phyloP scores from a whole-genome alignment of 2,329 filamentous ascomycete genomes.

The Neonectria magnoliae region DNA sequence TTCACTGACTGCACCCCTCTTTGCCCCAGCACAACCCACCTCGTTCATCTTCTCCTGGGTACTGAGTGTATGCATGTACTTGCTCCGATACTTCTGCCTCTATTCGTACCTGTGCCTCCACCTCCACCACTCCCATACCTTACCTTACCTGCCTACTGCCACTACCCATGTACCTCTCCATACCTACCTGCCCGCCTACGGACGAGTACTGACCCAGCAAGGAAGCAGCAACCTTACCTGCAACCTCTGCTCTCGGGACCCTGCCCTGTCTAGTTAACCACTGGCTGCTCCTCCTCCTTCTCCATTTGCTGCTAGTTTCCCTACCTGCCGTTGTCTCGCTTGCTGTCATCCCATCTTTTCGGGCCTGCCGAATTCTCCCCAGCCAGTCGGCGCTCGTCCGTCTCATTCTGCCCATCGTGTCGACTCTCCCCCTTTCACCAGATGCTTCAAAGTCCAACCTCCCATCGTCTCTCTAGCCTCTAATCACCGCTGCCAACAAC shows the following conservation, averaged over 20 bases:
- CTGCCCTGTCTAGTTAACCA: conserved; percentile 32
- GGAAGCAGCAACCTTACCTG: conserved; percentile 25
- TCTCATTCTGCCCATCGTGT: conserved; percentile 26
- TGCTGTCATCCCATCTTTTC: conserved; percentile 40
- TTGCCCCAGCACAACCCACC: conserved; percentile 25
- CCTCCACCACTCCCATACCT: conserved; percentile 33
- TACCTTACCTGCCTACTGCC: not conserved
- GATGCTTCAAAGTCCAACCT: conserved; percentile 26
- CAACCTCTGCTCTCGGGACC: conserved; percentile 17
- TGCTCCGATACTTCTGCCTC: conserved; percentile 14
- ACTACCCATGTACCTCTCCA: conserved; percentile 28
- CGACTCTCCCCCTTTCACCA: conserved; percentile 30
- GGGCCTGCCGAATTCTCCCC: conserved; percentile 34
- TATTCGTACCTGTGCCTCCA: not conserved
- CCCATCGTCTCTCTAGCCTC: conserved; percentile 33
- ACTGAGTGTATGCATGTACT: conserved; percentile 15
- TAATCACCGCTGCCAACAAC: conserved; percentile 28
- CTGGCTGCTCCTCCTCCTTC: conserved; percentile 25
- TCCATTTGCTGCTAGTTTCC: conserved; percentile 27
- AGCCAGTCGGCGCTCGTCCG: conserved; percentile 41
- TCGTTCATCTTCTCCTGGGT: conserved; percentile 32
- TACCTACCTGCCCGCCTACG: conserved; percentile 11
- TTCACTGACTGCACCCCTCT: conserved; percentile 33
- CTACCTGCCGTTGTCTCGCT: conserved; percentile 33
- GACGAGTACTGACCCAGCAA: conserved; percentile 26